Percentiles rank a stretch among this genome's conserved stretches.
Evolutionary conservation across 306 rosid species (phyloP).

Genomic region (Prunus mongolica): DNA sequence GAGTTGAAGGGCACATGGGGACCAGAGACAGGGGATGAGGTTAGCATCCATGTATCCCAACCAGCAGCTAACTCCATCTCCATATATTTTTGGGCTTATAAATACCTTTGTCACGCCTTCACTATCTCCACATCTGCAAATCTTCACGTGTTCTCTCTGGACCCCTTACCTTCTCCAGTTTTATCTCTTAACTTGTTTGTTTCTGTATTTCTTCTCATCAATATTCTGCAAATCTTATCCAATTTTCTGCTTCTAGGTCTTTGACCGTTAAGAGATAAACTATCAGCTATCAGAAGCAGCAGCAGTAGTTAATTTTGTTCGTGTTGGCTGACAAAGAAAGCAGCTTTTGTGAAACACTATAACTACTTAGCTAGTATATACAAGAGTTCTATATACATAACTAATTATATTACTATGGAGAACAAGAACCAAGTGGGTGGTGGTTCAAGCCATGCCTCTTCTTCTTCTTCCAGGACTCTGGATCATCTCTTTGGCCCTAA

Average conservation of each 20-base stretch:
- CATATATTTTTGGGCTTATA: slow-evolving; percentile 33
- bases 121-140: slow-evolving; percentile 31
- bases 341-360: neutral
- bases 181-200: slow-evolving; percentile 19
- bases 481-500: slow-evolving; percentile 80
- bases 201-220: slow-evolving; percentile 5
- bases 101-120: slow-evolving; percentile 25
- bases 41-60: neutral
- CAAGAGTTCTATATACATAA: neutral
- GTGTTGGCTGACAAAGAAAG: slow-evolving; percentile 45
- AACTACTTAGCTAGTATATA: too few species aligned
- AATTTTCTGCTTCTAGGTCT: slow-evolving; percentile 17
- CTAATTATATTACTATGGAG: slow-evolving; percentile 37
- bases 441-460: slow-evolving; percentile 23
- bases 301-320: slow-evolving; percentile 30
- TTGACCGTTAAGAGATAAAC: slow-evolving; percentile 36
- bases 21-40: neutral
- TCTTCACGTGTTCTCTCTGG: slow-evolving; percentile 37
- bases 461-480: slow-evolving; percentile 41
- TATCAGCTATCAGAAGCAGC: slow-evolving; percentile 8
- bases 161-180: neutral
- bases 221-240: slow-evolving; percentile 44
- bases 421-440: slow-evolving; percentile 35
- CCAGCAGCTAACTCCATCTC: neutral
- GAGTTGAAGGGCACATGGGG: slow-evolving; percentile 38